A percentile compares a stretch with the other conserved stretches of the same genome.
Conservation (phyloP, 805 yeast species). For the Saturnispora hagleri region DNA sequence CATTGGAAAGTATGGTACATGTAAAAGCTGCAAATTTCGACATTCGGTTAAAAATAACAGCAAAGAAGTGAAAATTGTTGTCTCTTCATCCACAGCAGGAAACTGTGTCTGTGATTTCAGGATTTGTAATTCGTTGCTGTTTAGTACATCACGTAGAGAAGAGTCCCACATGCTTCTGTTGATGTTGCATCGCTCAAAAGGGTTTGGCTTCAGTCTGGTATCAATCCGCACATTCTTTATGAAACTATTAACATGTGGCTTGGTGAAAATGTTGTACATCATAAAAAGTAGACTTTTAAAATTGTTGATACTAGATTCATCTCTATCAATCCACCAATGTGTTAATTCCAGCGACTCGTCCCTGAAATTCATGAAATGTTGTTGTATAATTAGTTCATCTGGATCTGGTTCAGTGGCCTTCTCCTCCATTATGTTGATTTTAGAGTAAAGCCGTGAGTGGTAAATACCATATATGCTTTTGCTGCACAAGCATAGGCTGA, state of each 20-base stretch:
- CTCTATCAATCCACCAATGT: slow-evolving; percentile 10
- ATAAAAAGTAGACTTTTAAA: slow-evolving; percentile 14
- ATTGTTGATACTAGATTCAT: slow-evolving; percentile 4
- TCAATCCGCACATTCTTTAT: slow-evolving; percentile 14
- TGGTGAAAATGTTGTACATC: slow-evolving; percentile 14
- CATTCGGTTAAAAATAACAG: slow-evolving; percentile 10
- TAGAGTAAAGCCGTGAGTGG: slow-evolving; percentile 3
- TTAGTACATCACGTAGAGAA: background rate
- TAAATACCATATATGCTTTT: slow-evolving; percentile 2
- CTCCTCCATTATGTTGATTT: slow-evolving; percentile 9
- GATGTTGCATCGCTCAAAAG: slow-evolving; percentile 6
- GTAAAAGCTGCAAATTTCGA: slow-evolving; percentile 13
- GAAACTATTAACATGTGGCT: slow-evolving; percentile 8
- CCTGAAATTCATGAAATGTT: slow-evolving; percentile 11
- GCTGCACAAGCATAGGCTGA: slow-evolving; percentile 7
- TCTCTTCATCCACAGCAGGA: background rate
- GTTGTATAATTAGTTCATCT: slow-evolving; percentile 13
- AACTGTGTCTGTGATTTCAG: background rate
- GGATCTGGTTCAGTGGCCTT: slow-evolving; percentile 6
- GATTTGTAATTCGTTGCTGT: background rate
- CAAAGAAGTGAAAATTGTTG: slow-evolving; percentile 16
- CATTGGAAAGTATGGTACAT: slow-evolving; percentile 9
- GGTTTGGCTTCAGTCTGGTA: slow-evolving; percentile 11
- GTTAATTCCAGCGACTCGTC: slow-evolving; percentile 11
- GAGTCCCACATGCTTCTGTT: slow-evolving; percentile 7